A percentile compares a stretch with the other conserved stretches of the same genome.
These are phyloP conservation scores for Phialophora expanda DNA, from an alignment of 2,329 filamentous ascomycete genomes.

Conservation along the genomic window DNA sequence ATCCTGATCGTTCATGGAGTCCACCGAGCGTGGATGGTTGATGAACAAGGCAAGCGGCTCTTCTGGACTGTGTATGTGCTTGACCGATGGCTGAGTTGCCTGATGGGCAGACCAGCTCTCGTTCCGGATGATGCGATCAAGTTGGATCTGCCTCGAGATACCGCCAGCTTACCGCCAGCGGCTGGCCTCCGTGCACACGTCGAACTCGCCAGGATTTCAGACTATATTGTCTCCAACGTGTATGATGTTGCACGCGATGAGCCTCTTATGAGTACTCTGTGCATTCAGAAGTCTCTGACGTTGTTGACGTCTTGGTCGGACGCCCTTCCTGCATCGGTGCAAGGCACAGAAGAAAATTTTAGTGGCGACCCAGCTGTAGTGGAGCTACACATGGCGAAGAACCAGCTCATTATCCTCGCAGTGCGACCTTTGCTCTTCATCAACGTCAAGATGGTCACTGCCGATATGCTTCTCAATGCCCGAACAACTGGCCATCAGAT, in stretches of 20 bases:
- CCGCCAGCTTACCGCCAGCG: slow-evolving; percentile 53
- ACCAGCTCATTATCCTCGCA: slow-evolving; percentile 58
- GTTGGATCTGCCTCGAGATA: slow-evolving; percentile 47
- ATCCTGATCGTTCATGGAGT: slow-evolving; percentile 58
- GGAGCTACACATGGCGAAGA: slow-evolving; percentile 56
- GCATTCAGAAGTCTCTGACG: slow-evolving; percentile 50
- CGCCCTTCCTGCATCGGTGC: slow-evolving; percentile 48
- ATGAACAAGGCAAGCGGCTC: slow-evolving; percentile 54
- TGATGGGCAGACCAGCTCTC: slow-evolving; percentile 57
- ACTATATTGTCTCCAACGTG: slow-evolving; percentile 57
- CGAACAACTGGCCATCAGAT: slow-evolving; percentile 39
- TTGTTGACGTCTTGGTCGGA: slow-evolving; percentile 53
- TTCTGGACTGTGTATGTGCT: slow-evolving; percentile 62
- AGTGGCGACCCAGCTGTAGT: slow-evolving; percentile 20
- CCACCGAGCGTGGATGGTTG: slow-evolving; percentile 50
- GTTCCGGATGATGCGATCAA: slow-evolving; percentile 57
- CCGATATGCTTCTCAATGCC: slow-evolving; percentile 48
- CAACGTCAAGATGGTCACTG: slow-evolving; percentile 56
- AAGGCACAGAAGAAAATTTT: slow-evolving; percentile 47
- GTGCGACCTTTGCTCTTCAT: slow-evolving; percentile 57
- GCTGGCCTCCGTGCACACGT: slow-evolving; percentile 55
- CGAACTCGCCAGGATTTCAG: slow-evolving; percentile 55
- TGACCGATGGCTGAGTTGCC: slow-evolving; percentile 55
- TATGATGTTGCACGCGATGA: slow-evolving; percentile 49
- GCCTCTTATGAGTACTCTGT: slow-evolving; percentile 41